A percentile compares a stretch with the other conserved stretches of the same genome.
Conservation (phyloP, 352 stramenopile species). For the Phytophthora tentaculata region DNA sequence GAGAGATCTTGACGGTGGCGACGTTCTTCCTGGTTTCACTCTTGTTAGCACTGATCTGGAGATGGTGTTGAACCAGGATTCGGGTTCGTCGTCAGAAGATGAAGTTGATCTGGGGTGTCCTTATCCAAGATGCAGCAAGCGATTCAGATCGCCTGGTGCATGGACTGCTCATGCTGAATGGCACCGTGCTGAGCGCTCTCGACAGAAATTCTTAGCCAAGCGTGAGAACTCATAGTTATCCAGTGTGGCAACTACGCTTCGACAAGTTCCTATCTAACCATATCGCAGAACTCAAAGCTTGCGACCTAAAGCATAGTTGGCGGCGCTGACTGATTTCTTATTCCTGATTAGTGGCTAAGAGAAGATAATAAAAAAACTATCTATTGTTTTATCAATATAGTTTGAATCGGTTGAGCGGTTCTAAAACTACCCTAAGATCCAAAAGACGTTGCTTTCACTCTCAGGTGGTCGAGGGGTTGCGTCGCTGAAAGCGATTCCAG, state of each 20-base stretch:
- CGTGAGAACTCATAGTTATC: too few species aligned
- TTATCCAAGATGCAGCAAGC: constrained; percentile 2
- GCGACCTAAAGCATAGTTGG: not conserved
- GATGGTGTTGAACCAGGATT: constrained; percentile 18
- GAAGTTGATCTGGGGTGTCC: constrained; percentile 26
- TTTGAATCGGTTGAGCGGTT: too few species aligned
- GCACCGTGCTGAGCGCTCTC: constrained; percentile 4
- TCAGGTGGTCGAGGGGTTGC: too few species aligned
- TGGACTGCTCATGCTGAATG: constrained; percentile 18
- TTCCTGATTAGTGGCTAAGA: too few species aligned
- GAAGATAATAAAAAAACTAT: too few species aligned
- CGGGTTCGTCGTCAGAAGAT: constrained; percentile 23
- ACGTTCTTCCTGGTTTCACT: constrained; percentile 29
- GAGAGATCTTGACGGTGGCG: constrained; percentile 11
- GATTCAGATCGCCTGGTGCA: constrained; percentile 12
- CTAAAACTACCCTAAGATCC: too few species aligned
- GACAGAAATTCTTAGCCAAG: not conserved
- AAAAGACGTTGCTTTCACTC: too few species aligned
- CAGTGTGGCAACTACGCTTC: constrained; percentile 1
- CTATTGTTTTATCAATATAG: too few species aligned
- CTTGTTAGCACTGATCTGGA: too few species aligned
- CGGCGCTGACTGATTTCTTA: constrained; percentile 5
- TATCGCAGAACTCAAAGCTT: not conserved
- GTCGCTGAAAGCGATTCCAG: too few species aligned
- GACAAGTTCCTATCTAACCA: constrained; percentile 2